A percentile compares a stretch with the other conserved stretches of the same genome.
phyloP scores from a whole-genome alignment of 2,329 filamentous ascomycete species.

The Colletotrichum orchidophilum region DNA sequence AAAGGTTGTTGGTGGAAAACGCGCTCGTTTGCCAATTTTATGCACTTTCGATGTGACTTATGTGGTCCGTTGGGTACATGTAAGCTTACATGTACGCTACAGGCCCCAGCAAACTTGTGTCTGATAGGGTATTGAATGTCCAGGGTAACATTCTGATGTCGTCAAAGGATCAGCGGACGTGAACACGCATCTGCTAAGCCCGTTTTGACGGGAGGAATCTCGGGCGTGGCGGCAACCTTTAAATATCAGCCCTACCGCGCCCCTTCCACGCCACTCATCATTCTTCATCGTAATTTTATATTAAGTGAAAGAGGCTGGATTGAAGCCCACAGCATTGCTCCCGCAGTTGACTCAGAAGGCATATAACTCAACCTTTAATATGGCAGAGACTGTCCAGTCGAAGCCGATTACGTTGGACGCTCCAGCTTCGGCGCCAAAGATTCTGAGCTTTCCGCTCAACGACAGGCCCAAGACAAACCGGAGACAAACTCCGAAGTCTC shows the following conservation, averaged over 20 bases:
- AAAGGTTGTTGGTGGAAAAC: too few relatives aligned
- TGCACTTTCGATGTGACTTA: too few relatives aligned
- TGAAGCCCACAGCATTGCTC: too few relatives aligned
- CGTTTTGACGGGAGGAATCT: not conserved
- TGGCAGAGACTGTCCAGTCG: too few relatives aligned
- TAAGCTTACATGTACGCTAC: too few relatives aligned
- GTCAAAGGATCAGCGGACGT: not conserved
- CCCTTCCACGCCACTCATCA: not conserved
- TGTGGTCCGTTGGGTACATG: too few relatives aligned
- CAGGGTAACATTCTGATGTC: not conserved
- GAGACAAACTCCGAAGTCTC: not conserved
- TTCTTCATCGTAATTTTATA: not conserved
- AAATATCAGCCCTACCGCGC: not conserved
- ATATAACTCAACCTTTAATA: not conserved
- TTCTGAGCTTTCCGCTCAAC: not conserved
- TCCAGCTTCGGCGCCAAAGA: not conserved
- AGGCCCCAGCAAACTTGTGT: not conserved
- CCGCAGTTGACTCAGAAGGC: not conserved
- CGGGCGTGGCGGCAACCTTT: not conserved
- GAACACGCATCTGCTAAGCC: not conserved
- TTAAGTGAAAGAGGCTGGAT: too few relatives aligned
- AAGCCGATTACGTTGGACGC: too few relatives aligned
- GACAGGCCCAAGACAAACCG: not conserved
- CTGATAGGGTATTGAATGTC: not conserved
- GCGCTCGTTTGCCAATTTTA: too few relatives aligned